Evolutionary conservation across 2,329 filamentous ascomycete genomes (phyloP), one percentile per base, ranked within the genome.

Genomic region (Calonectria montana): DNA sequence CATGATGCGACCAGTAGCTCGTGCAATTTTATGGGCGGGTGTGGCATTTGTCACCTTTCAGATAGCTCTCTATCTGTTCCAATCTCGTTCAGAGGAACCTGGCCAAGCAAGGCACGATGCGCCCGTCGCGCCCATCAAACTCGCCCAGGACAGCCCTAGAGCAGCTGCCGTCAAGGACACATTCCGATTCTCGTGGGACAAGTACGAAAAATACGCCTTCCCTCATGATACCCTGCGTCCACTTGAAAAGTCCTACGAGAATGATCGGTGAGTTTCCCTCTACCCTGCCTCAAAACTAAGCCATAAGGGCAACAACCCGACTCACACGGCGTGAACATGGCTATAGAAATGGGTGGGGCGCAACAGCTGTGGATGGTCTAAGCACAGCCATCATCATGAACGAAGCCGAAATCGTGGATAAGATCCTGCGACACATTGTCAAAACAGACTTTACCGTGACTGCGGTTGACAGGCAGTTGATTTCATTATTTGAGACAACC

Each of bases 301-400:
- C 8, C 12, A 25, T 15, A 4, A 13, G 39, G 8, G 18, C 29
- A 15, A 18, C 31, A 10, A 16, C 39, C 2, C 25, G 25, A 53
- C 66, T 66, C 16, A 72, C 50, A 63, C 5, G 23, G 13, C 5
- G 9, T 50, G 62, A 43, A 39, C 39, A 37, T 57, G 3, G 3
- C 16, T 1, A 5, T n/a, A 77, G 75, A 4, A 77, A 77, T 48
- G 75, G 75, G 3, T 77, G 75, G 75, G 75, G 75, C 1, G 75
- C 75, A 4, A 77, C 75, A 1, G 75, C 75, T 1, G 73, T 77
- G 1, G 75, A 77, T 61, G 75, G 69, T 1, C 12, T 77, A 21
- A 77, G 75, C 39, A 77, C 75, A 0, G 75, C 75, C 3, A 77
- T 77, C 4, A 48, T 77, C 2, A 77, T 77, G 75, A 65, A 74